Base-by-base conservation (phyloP, 768 basidiomycete genomes). In the Porphyrellus cyaneotinctus region DNA sequence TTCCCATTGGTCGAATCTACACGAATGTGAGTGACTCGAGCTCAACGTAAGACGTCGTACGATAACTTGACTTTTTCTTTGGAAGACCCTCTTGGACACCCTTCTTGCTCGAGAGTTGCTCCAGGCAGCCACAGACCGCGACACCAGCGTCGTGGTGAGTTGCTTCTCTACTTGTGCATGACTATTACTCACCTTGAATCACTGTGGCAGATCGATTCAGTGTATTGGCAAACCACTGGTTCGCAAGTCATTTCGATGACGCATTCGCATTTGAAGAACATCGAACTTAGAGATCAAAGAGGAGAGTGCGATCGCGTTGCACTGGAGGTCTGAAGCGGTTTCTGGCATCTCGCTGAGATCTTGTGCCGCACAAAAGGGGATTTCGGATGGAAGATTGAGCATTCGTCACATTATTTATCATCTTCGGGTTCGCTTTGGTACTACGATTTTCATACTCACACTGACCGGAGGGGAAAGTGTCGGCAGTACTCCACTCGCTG, bases 1-100 rank as follows among this genome's bases (percentile, higher is more conserved):
- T 75, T 17, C 71, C 75, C 2, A 60, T 75, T 15, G 73, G 75
- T 31, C 72, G 75, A 14, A 75, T 79, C 52, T 65, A 72, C 53
- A 78, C 77, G 6, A 79, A 79, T 45, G 78, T 79, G 51, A 62
- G 76, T 51, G 7, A 35, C 15, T 13, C 24, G n/a, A 1, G 18
- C 22, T 15, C 32, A 35, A 35, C 32, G 22, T 2, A 13, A 26
- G 18, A 9, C 15, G 32, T 6, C 15, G 24, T 18, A 14, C 26
- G 11, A 3, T 26, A n/a, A 28, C 17, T 11, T 23, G 38, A n/a
- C 12, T 18, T 23, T 1, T 18, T 28, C 17, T 22, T 22, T 12
- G 4, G 9, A 43, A 54, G 47, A 49, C 53, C 22, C 43, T 53
- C 33, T 24, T 58, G 51, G 58, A 58, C 18, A 53, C 42, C 43